A percentile compares a stretch with the other conserved stretches of the same genome.
Conservation (phyloP, 352 stramenopile genomes). For the Thalassiosira allenii region DNA sequence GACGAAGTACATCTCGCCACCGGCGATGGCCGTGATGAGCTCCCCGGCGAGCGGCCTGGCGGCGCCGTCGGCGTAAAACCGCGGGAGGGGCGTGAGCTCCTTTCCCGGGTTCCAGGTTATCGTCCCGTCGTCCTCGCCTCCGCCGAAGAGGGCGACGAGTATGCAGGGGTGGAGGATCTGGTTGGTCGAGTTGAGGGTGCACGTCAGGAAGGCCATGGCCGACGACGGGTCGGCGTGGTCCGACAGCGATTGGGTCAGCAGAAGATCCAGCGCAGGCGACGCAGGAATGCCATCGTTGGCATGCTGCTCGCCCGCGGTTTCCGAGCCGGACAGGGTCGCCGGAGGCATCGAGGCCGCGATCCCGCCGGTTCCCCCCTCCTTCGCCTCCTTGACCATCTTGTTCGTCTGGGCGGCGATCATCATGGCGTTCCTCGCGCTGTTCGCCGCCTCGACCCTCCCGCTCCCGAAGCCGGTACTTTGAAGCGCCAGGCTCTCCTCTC, state of each 20-base stretch:
- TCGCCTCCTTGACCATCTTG: constrained; percentile 37
- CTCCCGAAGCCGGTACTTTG: background rate
- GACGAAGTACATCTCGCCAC: constrained; percentile 71
- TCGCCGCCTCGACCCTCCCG: constrained; percentile 20
- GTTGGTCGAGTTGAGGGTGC: constrained; percentile 67
- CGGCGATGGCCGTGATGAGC: constrained; percentile 63
- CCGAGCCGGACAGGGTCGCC: background rate
- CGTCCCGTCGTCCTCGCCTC: constrained; percentile 40
- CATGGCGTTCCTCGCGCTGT: constrained; percentile 46
- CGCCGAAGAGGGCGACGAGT: constrained; percentile 56
- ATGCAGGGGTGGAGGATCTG: constrained; percentile 71
- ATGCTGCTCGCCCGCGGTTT: background rate
- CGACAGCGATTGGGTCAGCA: constrained; percentile 47
- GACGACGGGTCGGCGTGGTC: constrained; percentile 58
- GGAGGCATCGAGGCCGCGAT: constrained; percentile 14
- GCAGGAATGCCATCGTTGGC: constrained; percentile 13
- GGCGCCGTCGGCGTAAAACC: constrained; percentile 68
- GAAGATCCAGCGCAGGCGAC: constrained; percentile 35
- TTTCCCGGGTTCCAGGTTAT: constrained; percentile 56
- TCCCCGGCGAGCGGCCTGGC: constrained; percentile 50
- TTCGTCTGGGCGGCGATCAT: constrained; percentile 51
- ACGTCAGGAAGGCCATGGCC: constrained; percentile 54
- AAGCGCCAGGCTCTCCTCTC: constrained; percentile 29
- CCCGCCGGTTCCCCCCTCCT: constrained; percentile 3
- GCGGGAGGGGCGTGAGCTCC: constrained; percentile 44